Conservation (phyloP, 2,329 filamentous ascomycete genomes). For the Fusarium chuoi region DNA sequence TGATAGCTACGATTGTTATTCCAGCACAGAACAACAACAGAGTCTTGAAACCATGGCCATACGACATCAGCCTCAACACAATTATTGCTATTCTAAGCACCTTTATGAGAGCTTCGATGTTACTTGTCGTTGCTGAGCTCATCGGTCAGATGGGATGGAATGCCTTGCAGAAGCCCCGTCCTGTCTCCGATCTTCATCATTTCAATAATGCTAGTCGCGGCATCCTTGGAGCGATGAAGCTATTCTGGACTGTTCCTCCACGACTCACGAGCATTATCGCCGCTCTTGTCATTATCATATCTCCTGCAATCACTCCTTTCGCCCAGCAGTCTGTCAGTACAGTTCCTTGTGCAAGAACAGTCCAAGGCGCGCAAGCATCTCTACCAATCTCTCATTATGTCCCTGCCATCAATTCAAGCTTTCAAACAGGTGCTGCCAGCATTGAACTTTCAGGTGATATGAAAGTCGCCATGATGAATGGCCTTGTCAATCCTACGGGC, state of each 20-base stretch:
- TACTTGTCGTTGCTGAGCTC: conserved; percentile 3
- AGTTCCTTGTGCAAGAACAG: not conserved
- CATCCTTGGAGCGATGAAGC: not conserved
- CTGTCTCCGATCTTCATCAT: not conserved
- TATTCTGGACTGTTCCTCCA: conserved; percentile 4
- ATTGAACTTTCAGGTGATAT: not conserved
- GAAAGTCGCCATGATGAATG: not conserved
- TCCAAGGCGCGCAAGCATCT: not conserved
- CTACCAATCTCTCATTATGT: not conserved
- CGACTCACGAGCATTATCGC: not conserved
- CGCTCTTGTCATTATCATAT: not conserved
- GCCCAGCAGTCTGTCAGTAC: conserved; percentile 4
- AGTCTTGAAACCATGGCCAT: conserved; percentile 4
- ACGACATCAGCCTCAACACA: conserved; percentile 14
- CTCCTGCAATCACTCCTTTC: conserved; percentile 5
- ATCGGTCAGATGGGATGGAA: conserved; percentile 4
- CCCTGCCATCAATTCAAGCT: accelerated
- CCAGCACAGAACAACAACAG: not conserved
- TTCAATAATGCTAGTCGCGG: conserved; percentile 8
- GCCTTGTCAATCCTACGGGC: not conserved
- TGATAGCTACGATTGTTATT: not conserved
- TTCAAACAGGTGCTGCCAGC: accelerated
- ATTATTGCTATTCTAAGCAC: conserved; percentile 8
- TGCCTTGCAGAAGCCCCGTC: not conserved
- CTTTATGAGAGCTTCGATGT: conserved; percentile 5